Evolutionary conservation across 495 filamentous ascomycete genomes (phyloP).

Genomic region (Baudoinia panamericana): DNA sequence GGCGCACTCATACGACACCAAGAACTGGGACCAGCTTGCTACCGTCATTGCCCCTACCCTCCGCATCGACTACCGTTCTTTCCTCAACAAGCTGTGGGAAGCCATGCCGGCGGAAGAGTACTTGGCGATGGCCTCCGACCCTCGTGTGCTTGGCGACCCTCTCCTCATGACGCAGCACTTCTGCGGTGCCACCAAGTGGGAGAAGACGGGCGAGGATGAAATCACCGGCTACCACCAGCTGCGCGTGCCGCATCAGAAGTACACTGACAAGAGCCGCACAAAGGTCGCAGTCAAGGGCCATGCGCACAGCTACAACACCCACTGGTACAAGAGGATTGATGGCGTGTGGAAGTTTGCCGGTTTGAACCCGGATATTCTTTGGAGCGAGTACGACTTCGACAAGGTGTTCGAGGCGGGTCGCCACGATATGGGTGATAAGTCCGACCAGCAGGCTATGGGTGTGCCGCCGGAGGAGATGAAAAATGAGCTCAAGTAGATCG

Average conservation of each 20-base stretch:
- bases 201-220: conserved; percentile 52
- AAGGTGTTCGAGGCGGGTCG: conserved; percentile 31
- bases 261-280: conserved; percentile 40
- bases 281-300: conserved; percentile 51
- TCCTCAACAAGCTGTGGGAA: conserved; percentile 59
- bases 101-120: conserved; percentile 60
- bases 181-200: conserved; percentile 59
- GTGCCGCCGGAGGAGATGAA: too few relatives aligned
- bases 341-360: conserved; percentile 77
- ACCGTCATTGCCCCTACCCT: conserved; percentile 62
- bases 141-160: conserved; percentile 55
- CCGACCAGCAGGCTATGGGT: conserved; percentile 6
- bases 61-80: conserved; percentile 60
- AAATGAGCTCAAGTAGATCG: too few relatives aligned
- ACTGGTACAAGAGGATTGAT: conserved; percentile 61
- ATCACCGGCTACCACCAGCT: conserved; percentile 65
- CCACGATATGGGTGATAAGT: conserved; percentile 25
- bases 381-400: conserved; percentile 58
- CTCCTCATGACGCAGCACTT: conserved; percentile 65
- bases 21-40: conserved; percentile 60
- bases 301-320: conserved; percentile 55
- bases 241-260: conserved; percentile 59
- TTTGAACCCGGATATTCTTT: conserved; percentile 54
- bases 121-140: conserved; percentile 53
- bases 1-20: conserved; percentile 74